Evolutionary conservation across 257 asterid species (phyloP).

Genomic region (Solanum chiquidenum): DNA sequence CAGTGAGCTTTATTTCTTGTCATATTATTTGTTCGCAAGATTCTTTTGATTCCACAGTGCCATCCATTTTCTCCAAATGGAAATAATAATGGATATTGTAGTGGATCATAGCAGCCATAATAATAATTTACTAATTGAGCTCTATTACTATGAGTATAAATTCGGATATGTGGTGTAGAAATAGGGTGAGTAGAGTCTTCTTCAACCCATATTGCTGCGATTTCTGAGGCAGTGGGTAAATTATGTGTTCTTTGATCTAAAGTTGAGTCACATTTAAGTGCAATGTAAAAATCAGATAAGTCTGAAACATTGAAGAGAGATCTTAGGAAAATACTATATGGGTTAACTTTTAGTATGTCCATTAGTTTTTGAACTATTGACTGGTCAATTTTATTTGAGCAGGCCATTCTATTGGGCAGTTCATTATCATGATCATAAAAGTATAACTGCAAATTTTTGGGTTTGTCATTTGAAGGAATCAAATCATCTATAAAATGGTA

Average conservation of each 20-base stretch:
- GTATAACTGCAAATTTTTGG: too few relatives aligned
- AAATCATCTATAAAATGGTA: too few relatives aligned
- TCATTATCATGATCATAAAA: too few relatives aligned
- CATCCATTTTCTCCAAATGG: background rate
- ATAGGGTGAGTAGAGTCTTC: background rate
- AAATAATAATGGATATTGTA: background rate
- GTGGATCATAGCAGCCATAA: background rate
- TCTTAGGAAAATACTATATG: background rate
- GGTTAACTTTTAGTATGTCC: too few relatives aligned
- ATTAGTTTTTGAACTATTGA: too few relatives aligned
- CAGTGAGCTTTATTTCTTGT: background rate
- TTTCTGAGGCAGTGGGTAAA: background rate
- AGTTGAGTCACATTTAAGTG: background rate
- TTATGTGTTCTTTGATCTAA: background rate
- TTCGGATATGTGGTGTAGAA: background rate
- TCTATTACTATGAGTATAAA: background rate
- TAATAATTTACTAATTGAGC: background rate
- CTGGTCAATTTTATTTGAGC: too few relatives aligned
- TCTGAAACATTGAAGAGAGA: background rate
- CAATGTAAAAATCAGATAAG: background rate
- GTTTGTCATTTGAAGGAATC: too few relatives aligned
- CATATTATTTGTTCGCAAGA: background rate
- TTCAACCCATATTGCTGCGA: background rate
- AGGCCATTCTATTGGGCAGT: too few relatives aligned
- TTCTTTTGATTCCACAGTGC: background rate